A percentile compares a stretch with the other conserved stretches of the same genome.
These are phyloP conservation scores for Neurospora sp. DNA, from an alignment of 2,329 filamentous ascomycete genomes.

Conservation along the genomic window DNA sequence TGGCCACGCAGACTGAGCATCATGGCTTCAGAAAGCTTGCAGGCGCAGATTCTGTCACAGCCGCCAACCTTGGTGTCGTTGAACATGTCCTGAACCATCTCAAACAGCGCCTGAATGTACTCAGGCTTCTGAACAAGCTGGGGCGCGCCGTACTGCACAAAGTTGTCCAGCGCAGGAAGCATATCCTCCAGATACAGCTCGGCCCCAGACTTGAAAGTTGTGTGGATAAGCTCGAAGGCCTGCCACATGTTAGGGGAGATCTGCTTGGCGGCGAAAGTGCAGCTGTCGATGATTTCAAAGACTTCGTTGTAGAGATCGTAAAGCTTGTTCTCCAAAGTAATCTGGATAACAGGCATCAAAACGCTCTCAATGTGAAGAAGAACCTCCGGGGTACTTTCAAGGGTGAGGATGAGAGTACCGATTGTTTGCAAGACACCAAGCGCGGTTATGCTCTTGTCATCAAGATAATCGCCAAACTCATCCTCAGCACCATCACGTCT, in stretches of 20 bases:
- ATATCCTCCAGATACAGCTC: conserved; percentile 98
- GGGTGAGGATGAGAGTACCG: conserved; percentile 87
- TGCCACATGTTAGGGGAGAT: conserved; percentile 98
- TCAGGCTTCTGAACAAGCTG: conserved; percentile 72
- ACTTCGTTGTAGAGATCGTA: conserved; percentile 97
- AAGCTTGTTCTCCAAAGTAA: conserved; percentile 95
- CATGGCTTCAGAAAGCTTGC: conserved; percentile 92
- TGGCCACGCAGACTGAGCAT: conserved; percentile 89
- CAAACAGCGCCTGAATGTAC: conserved; percentile 79
- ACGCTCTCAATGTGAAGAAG: conserved; percentile 90
- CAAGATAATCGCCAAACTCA: conserved; percentile 78
- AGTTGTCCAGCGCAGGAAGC: conserved; percentile 96
- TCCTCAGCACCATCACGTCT: conserved; percentile 68
- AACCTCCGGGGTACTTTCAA: conserved; percentile 95
- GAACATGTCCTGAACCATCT: conserved; percentile 96
- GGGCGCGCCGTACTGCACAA: conserved; percentile 81
- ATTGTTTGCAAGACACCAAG: conserved; percentile 95
- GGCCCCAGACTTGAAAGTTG: conserved; percentile 92
- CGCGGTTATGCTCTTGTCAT: conserved; percentile 98
- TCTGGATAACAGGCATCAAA: conserved; percentile 91
- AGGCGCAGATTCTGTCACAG: conserved; percentile 91
- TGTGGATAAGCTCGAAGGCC: conserved; percentile 92
- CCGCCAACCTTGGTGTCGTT: conserved; percentile 78
- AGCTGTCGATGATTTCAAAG: conserved; percentile 98
- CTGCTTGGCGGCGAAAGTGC: conserved; percentile 91